Base-by-base conservation (phyloP, 1,284 basidiomycete genomes). In the Anthracocystis walkeri region DNA sequence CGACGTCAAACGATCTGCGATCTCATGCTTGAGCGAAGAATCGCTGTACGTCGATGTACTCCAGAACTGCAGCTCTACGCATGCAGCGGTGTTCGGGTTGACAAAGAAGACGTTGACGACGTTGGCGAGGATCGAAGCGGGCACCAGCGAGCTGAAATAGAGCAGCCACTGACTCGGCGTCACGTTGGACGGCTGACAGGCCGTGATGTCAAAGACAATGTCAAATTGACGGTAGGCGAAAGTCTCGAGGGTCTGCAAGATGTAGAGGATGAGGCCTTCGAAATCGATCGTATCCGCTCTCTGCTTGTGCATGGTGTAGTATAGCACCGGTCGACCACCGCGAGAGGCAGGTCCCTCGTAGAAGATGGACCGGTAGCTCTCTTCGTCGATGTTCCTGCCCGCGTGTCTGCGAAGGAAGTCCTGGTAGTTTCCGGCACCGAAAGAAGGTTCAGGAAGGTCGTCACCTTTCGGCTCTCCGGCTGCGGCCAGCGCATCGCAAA, bases 261-360 rank as follows among this genome's bases (percentile, higher is more conserved):
- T 57, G 54, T 81, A 75, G 38, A 77, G 59, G 35, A 94, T 90
- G 41, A 97, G 85, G 3, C 94, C 85, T 79, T 96, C 93, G 35
- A 95, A 90, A 82, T 97, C 94, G 49, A 95, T 87, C 0, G 91
- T 90, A 78, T 94, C 93, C 1, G 93, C 91, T 69, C 93, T 90
- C 48, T 95, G 89, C 73, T 70, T 72, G n/a, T 53, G 60, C 61
- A 90, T 71, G 52, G 86, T 82, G 54, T 87, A 86, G 80, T 87
- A 87, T 76, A 87, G 87, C 7, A 87, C 86, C 10, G 86, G 83
- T 12, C 83, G 79, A 7, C 86, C 86, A 40, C 81, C 84, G 80
- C 86, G 77, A 18, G 63, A 73, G 1, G 75, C 51, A 11, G 68
- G 63, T 1, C 81, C 81, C 52, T 79, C 79, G 46, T 76, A 74